Base-by-base conservation (phyloP, 1,284 basidiomycete genomes). In the Cryptococcus sp. region DNA sequence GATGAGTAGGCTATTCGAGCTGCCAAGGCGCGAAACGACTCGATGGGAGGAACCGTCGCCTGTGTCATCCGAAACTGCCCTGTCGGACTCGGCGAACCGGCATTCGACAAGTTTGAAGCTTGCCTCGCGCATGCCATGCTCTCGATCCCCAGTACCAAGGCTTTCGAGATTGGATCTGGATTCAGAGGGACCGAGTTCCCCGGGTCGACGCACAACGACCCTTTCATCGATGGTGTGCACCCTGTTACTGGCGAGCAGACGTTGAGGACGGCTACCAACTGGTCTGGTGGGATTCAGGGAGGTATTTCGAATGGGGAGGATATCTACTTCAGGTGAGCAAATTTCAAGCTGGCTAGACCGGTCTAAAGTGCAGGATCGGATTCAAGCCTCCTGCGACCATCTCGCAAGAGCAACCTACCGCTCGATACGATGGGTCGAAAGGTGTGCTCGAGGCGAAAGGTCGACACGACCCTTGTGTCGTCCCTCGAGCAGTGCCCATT, bases 361-460 rank as follows among this genome's bases (percentile, higher is more conserved):
- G 23, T n/a, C n/a, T n/a, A 52, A 32, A 18, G 18, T 23, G 34
- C 66, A 92, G 89, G 51, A 80, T 97, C 61, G 93, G 87, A 2
- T 99, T 99, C 83, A 99, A 99, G 76, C 88, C 89, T 35, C 95
- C 95, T 48, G 95, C 95, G 31, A 99, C 95, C 31, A 99, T 99
- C 72, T 87, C 89, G 16, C 92, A 91, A 74, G 79, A 84, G 40
- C 95, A 99, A 74, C 65, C 77, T 40, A 99, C 95, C 7, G 88
- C 86, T 4, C 85, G 87, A 72, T 99, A 99, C 75, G 84, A 93
- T 63, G 95, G 95, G 32, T 86, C 85, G 16, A 76, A 80, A 0
- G 95, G 95, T 25, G 82, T 81, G 26, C 80, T 99, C 39, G 90
- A 89, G 28, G 87, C 94, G 23, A 80, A 91, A 41, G 95, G 95